Conservation (phyloP, 805 yeast species). For the Myxozyma mucilagina region DNA sequence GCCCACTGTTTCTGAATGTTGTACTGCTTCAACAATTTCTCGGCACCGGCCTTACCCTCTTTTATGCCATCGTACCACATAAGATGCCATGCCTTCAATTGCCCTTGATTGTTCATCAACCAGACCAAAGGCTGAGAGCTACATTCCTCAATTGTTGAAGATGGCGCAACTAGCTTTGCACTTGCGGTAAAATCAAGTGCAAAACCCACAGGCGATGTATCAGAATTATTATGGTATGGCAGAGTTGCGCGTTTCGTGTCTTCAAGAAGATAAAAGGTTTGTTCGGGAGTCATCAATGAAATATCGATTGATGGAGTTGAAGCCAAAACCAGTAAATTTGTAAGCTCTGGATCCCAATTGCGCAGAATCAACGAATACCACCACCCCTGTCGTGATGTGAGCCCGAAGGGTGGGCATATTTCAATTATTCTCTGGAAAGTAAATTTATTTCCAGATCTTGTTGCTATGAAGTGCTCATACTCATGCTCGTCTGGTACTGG, state of each 20-base stretch:
- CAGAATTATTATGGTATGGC: constrained; percentile 70
- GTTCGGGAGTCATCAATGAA: constrained; percentile 45
- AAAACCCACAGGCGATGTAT: constrained; percentile 70
- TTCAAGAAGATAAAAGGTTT: constrained; percentile 53
- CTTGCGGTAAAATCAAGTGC: constrained; percentile 57
- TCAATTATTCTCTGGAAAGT: constrained; percentile 31
- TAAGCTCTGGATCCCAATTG: constrained; percentile 32
- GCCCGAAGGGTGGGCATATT: constrained; percentile 39
- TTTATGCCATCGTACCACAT: constrained; percentile 57
- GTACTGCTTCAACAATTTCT: background rate
- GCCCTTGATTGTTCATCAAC: constrained; percentile 63
- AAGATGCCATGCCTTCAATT: constrained; percentile 62
- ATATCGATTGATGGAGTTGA: constrained; percentile 69
- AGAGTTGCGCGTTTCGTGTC: constrained; percentile 73
- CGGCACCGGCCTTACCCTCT: constrained; percentile 24
- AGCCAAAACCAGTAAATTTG: constrained; percentile 49
- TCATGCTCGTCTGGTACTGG: constrained; percentile 32
- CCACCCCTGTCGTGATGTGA: constrained; percentile 30
- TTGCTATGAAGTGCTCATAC: constrained; percentile 28
- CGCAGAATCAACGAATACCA: constrained; percentile 33
- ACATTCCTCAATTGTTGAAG: constrained; percentile 57
- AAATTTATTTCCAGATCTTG: background rate
- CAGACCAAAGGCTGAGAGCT: constrained; percentile 66
- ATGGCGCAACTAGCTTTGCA: constrained; percentile 53
- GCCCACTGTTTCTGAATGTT: background rate